Base-by-base conservation (phyloP, 2,329 filamentous ascomycete genomes). In the Penicillium psychrosexuale region DNA sequence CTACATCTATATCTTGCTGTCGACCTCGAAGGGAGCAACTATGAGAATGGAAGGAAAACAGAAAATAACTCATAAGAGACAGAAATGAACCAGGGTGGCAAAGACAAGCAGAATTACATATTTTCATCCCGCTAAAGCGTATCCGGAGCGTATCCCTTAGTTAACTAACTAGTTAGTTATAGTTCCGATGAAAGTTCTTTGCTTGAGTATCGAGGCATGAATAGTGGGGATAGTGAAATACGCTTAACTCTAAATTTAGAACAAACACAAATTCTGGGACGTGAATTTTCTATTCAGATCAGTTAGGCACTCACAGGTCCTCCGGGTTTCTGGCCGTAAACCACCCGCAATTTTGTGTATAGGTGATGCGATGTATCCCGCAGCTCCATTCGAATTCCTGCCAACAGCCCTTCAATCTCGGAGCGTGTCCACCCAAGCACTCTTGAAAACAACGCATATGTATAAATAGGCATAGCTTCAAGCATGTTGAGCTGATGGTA, bases 321-420 rank as follows among this genome's bases (percentile, higher is more conserved):
- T 28, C 33, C 39, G 1, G 63, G 59, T 28, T 45, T 61, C 62
- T 72, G 69, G 1, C 68, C 69, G 40, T 70, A 72, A 17, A 72
- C 54, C 28, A 71, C 54, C 40, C 68, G 60, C 30, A 67, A 61
- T 33, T 64, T 64, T 5, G 67, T 64, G 60, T 75, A 76, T 17
- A 72, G 53, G 63, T 77, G 75, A 44, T 72, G 65, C 2, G 59
- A 65, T 31, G 60, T 61, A 64, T 77, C 69, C 38, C 64, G 62
- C 17, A 76, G 52, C 60, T 77, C 75, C 36, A 62, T 64, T 52
- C 69, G 72, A 17, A 75, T 73, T 8, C 70, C 68, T 4, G 70
- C 71, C 39, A 75, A 56, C 19, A 77, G 68, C 0, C 69, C 68
- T 52, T 76, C 66, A 8, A 77, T 72, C 61, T 76, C 66, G 17